phyloP scores from a whole-genome alignment of 768 basidiomycete species.

The Pleurotus cornucopiae region DNA sequence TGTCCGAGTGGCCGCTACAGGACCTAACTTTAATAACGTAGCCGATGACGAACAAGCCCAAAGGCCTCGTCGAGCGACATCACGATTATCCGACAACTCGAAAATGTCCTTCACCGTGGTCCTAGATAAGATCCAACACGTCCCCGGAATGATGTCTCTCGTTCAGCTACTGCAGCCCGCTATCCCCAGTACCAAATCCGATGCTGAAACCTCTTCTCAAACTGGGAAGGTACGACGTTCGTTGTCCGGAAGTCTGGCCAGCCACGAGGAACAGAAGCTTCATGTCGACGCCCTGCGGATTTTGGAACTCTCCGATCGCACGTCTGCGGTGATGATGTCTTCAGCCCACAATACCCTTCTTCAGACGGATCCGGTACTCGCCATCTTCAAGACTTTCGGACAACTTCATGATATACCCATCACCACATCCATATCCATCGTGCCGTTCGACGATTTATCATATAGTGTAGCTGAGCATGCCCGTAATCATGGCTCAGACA shows the following conservation, averaged over 20 bases:
- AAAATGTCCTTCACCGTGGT: conserved; percentile 77
- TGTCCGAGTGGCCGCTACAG: conserved; percentile 40
- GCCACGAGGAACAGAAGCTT: conserved; percentile 7
- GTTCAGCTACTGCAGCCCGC: conserved; percentile 70
- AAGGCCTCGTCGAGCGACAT: conserved; percentile 8
- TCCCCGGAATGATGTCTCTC: conserved; percentile 87
- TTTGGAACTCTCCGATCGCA: conserved; percentile 83
- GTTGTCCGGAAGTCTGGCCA: conserved; percentile 11
- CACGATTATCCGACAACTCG: conserved; percentile 20
- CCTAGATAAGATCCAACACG: conserved; percentile 84
- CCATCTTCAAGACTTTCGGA: conserved; percentile 74
- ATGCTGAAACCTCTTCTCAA: too few species aligned
- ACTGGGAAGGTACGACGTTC: neutral
- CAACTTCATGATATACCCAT: conserved; percentile 66
- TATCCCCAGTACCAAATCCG: neutral
- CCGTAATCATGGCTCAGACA: conserved; percentile 50
- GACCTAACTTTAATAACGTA: conserved; percentile 44
- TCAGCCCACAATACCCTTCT: conserved; percentile 64
- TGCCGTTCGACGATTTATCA: conserved; percentile 72
- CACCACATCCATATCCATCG: conserved; percentile 64
- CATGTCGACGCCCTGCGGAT: conserved; percentile 73
- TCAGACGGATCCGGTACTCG: conserved; percentile 67
- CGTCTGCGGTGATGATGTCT: conserved; percentile 85
- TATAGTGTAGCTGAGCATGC: conserved; percentile 69
- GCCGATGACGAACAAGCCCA: conserved; percentile 29